A percentile compares a stretch with the other conserved stretches of the same genome.
Conservation (phyloP, 169 alveolate species). For the Plasmodium sp. region DNA sequence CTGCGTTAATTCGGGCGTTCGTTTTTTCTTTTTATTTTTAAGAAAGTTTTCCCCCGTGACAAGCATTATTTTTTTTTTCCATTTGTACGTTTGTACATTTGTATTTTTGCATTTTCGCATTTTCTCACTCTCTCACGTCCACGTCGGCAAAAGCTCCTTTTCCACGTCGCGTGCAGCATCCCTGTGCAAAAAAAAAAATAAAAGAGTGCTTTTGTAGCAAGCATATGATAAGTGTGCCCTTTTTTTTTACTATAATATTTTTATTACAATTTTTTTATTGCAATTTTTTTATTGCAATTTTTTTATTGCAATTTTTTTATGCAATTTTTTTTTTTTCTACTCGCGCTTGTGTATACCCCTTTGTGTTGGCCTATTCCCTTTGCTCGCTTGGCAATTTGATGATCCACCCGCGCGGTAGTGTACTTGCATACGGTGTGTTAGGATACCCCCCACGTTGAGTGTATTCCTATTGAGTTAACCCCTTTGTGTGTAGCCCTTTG, state of each 20-base stretch:
- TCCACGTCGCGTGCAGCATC: background rate
- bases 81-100: background rate
- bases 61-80: background rate
- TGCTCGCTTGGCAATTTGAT: background rate
- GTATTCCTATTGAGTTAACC: background rate
- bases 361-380: background rate
- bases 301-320: background rate
- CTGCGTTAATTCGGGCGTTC: background rate
- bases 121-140: background rate
- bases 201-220: background rate
- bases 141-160: background rate
- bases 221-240: background rate
- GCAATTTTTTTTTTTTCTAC: background rate
- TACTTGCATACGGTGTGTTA: background rate
- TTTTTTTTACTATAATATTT: background rate
- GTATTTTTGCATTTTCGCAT: background rate
- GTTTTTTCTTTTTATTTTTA: background rate
- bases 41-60: background rate
- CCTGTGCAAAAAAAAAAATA: background rate
- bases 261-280: background rate
- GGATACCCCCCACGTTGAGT: background rate
- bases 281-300: background rate
- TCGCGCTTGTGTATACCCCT: background rate
- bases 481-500: background rate
- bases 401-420: background rate